Conservation (phyloP, 495 filamentous ascomycete genomes). For the Aspergillus conjunctus region DNA sequence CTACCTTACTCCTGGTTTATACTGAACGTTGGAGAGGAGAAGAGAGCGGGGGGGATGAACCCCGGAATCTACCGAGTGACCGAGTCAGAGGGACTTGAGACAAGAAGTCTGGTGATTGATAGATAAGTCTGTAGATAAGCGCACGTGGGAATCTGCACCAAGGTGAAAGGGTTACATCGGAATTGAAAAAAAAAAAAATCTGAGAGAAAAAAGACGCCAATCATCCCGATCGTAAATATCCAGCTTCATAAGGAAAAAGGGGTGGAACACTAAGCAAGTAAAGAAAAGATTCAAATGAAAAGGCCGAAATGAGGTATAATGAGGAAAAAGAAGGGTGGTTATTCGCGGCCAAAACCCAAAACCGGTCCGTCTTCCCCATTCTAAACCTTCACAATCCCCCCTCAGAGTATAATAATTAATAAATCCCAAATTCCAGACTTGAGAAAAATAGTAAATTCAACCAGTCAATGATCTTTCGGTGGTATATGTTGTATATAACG, state of each 20-base stretch:
- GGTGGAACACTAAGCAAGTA: background rate
- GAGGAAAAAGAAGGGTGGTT: background rate
- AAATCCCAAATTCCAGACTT: conserved; percentile 2
- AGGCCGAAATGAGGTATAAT: too few relatives aligned
- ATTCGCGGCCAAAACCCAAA: background rate
- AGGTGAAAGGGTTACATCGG: background rate
- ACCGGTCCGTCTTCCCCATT: background rate
- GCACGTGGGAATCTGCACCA: background rate
- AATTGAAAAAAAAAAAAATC: background rate
- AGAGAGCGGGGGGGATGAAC: too few relatives aligned
- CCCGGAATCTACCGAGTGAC: too few relatives aligned
- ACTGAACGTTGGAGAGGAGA: too few relatives aligned
- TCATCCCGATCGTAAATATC: background rate
- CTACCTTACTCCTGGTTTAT: too few relatives aligned
- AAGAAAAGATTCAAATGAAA: too few relatives aligned
- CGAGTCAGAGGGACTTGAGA: too few relatives aligned
- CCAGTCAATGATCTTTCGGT: background rate
- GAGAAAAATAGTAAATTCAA: background rate
- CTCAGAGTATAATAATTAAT: background rate
- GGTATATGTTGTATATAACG: background rate
- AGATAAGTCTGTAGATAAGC: background rate
- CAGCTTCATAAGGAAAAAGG: background rate
- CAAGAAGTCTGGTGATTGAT: too few relatives aligned
- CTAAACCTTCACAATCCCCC: background rate
- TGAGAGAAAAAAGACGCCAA: background rate